A percentile compares a stretch with the other conserved stretches of the same genome.
Conservation (phyloP, 768 basidiomycete species). For the Lactarius indigo region DNA sequence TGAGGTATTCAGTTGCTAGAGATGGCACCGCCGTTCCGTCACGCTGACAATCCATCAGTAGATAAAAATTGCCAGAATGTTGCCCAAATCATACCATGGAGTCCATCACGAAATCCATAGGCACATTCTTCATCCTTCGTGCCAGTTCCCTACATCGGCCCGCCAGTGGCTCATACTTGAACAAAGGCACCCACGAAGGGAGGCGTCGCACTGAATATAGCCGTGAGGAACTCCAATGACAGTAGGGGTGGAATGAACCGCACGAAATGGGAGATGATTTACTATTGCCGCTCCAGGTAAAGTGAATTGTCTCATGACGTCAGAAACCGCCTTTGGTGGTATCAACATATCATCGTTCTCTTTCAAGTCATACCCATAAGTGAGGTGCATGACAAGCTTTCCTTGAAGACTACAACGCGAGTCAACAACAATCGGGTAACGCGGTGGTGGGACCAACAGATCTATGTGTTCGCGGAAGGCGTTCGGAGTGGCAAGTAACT, state of each 20-base stretch:
- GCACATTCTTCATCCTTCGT: neutral
- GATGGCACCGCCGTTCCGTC: neutral
- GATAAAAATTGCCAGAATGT: neutral
- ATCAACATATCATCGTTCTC: neutral
- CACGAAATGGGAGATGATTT: slow-evolving; percentile 20
- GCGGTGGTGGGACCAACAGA: neutral
- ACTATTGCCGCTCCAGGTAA: slow-evolving; percentile 6
- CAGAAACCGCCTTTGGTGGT: neutral
- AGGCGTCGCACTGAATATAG: neutral
- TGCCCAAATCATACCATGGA: neutral
- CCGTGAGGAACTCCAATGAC: neutral
- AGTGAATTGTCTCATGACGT: neutral
- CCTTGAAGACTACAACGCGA: neutral
- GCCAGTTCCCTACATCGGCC: neutral
- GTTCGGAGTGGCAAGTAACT: neutral
- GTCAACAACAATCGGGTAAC: neutral
- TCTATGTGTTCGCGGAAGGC: neutral
- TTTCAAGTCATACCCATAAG: slow-evolving; percentile 9
- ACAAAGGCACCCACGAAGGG: slow-evolving; percentile 1
- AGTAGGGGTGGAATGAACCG: neutral
- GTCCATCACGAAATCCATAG: neutral
- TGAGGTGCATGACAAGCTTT: slow-evolving; percentile 3
- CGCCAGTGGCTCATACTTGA: slow-evolving; percentile 1
- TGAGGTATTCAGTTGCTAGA: neutral
- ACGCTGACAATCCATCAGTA: neutral